These are phyloP conservation scores for Diaporthe ilicicola DNA, from an alignment of 2,329 filamentous ascomycete species.

Conservation along the genomic window DNA sequence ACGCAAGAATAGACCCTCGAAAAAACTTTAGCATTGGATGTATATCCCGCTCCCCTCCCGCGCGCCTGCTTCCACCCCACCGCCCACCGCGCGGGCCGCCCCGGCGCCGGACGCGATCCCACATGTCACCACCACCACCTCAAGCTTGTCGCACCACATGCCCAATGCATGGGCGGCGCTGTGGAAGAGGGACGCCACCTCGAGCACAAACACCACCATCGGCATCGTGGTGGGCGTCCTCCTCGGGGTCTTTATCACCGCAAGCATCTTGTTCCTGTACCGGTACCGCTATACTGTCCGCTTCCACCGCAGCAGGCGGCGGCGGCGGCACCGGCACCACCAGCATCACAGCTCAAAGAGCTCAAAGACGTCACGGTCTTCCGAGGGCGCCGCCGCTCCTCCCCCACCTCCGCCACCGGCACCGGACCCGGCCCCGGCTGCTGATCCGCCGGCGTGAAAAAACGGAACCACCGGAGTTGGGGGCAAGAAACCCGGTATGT, in stretches of 20 bases:
- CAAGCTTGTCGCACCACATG: background rate
- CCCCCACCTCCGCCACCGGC: background rate
- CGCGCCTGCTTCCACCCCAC: background rate
- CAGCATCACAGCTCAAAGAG: conserved; percentile 3
- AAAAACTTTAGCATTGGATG: conserved; percentile 7
- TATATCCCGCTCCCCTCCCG: conserved; percentile 1
- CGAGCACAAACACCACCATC: conserved; percentile 21
- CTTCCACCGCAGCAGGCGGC: background rate
- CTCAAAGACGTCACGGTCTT: conserved; percentile 12
- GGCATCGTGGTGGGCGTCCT: conserved; percentile 16
- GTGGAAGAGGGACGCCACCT: background rate
- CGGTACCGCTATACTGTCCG: conserved; percentile 21
- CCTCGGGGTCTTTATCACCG: conserved; percentile 4
- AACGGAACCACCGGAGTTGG: background rate
- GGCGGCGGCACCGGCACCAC: background rate
- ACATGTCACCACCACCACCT: no score
- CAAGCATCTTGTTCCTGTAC: conserved; percentile 20
- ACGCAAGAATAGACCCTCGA: background rate
- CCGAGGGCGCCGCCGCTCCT: background rate
- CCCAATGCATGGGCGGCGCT: background rate
- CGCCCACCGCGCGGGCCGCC: background rate
- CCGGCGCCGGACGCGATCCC: background rate
- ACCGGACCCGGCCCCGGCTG: background rate
- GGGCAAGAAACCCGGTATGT: no score
- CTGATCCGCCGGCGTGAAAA: background rate